Percentiles rank a stretch among this genome's conserved stretches.
Conservation (phyloP, 306 rosid species). For the Inga oerstediana region DNA sequence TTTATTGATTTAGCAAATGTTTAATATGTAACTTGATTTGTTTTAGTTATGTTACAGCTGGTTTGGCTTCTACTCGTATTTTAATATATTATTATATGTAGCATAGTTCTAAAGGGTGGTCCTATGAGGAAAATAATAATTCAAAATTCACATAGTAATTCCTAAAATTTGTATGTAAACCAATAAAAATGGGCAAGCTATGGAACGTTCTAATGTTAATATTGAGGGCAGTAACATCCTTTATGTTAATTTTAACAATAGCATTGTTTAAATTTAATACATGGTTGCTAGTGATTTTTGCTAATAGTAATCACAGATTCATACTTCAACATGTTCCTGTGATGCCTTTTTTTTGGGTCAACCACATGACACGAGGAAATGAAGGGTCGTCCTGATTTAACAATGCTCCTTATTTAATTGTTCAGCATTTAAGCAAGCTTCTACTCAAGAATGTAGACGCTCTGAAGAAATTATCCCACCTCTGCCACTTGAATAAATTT, state of each 20-base stretch:
- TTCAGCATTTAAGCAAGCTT: no score
- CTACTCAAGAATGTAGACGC: no score
- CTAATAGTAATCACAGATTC: not conserved
- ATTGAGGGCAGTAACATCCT: slow-evolving; percentile 17
- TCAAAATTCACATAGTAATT: slow-evolving; percentile 21
- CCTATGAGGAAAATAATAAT: slow-evolving; percentile 28
- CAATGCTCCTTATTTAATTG: no score
- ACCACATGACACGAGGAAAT: no score
- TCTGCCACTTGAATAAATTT: not conserved
- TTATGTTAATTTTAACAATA: not conserved
- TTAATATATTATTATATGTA: not conserved
- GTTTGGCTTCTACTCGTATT: slow-evolving; percentile 28
- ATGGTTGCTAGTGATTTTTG: not conserved
- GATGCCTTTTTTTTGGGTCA: no score
- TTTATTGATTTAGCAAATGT: no score
- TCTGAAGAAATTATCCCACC: not conserved
- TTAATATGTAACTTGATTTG: no score
- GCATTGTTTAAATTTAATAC: not conserved
- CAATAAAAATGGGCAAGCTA: slow-evolving; percentile 37
- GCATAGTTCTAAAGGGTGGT: slow-evolving; percentile 17
- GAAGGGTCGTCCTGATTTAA: not conserved
- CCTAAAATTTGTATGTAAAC: slow-evolving; percentile 23
- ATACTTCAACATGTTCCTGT: no score
- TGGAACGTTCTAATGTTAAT: slow-evolving; percentile 23
- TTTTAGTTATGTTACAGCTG: no score